Evolutionary conservation across 2,329 filamentous ascomycete species (phyloP).

Genomic region (Verruconis gallopava): DNA sequence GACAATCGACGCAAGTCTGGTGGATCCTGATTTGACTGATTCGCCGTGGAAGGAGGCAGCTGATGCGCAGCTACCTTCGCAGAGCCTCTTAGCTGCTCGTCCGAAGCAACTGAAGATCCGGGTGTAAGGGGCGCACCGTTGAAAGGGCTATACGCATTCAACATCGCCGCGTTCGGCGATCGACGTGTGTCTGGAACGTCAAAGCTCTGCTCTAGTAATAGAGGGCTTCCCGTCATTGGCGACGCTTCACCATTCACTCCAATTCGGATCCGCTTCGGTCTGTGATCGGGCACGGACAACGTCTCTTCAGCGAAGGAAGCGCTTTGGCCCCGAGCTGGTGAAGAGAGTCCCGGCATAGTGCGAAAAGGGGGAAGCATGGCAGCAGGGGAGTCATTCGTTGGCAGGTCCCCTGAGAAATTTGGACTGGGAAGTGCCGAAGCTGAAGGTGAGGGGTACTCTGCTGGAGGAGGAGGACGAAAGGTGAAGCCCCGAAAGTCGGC

Average conservation of each 20-base stretch:
- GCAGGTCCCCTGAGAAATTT: slow-evolving; percentile 2
- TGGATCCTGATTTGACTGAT: slow-evolving; percentile 20
- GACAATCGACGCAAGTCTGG: slow-evolving; percentile 43
- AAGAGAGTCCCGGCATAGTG: slow-evolving; percentile 1
- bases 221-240: background rate
- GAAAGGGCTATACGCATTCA: slow-evolving; percentile 27
- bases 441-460: slow-evolving; percentile 5
- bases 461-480: background rate
- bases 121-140: slow-evolving; percentile 33
- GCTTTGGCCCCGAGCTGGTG: background rate
- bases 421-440: slow-evolving; percentile 2
- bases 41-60: slow-evolving; percentile 12
- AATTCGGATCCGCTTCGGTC: slow-evolving; percentile 22
- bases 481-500: background rate
- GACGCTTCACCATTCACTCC: slow-evolving; percentile 14
- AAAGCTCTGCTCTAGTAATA: background rate
- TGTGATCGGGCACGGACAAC: slow-evolving; percentile 17
- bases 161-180: slow-evolving; percentile 20
- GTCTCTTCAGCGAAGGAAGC: slow-evolving; percentile 8
- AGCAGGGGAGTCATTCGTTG: slow-evolving; percentile 7
- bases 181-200: slow-evolving; percentile 11
- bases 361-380: slow-evolving; percentile 7
- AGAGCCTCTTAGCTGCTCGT: slow-evolving; percentile 19
- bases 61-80: background rate
- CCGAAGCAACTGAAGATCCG: slow-evolving; percentile 25